phyloP scores from a whole-genome alignment of 2,329 filamentous ascomycete genomes.

The Pseudomassariella vexata region DNA sequence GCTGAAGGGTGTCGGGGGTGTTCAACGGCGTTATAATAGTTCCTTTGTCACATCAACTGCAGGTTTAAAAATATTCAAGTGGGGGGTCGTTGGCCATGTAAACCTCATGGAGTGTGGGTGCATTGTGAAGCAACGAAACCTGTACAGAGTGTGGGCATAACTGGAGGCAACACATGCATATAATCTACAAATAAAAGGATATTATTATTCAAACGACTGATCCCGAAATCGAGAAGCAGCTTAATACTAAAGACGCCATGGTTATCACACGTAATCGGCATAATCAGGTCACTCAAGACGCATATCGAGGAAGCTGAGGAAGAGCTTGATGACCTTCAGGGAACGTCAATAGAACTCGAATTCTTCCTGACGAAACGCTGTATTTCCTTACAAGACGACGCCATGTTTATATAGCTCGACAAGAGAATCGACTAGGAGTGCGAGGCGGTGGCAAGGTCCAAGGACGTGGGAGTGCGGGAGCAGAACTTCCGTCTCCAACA shows the following conservation, averaged over 20 bases:
- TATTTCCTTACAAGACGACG: slow-evolving; percentile 34
- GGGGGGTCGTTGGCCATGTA: slow-evolving; percentile 17
- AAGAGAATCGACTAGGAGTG: slow-evolving; percentile 31
- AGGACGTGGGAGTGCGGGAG: too few species aligned
- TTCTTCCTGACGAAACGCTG: slow-evolving; percentile 31
- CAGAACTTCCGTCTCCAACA: too few species aligned
- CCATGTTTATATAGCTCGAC: slow-evolving; percentile 31
- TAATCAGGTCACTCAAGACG: slow-evolving; percentile 16
- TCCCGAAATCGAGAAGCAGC: slow-evolving; percentile 14
- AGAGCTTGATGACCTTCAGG: slow-evolving; percentile 25
- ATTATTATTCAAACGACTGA: slow-evolving; percentile 17
- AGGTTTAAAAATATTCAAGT: slow-evolving; percentile 19
- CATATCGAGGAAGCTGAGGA: slow-evolving; percentile 21
- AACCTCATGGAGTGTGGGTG: slow-evolving; percentile 20
- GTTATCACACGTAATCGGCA: slow-evolving; percentile 17
- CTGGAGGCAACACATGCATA: slow-evolving; percentile 31
- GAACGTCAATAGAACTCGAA: slow-evolving; percentile 29
- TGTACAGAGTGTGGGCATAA: slow-evolving; percentile 24
- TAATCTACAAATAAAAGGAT: slow-evolving; percentile 23
- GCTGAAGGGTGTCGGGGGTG: slow-evolving; percentile 16
- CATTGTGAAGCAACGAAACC: slow-evolving; percentile 14
- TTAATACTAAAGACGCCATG: slow-evolving; percentile 17
- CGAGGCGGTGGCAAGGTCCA: too few species aligned
- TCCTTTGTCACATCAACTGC: slow-evolving; percentile 25
- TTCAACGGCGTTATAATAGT: slow-evolving; percentile 21